Evolutionary conservation across 805 yeast species (phyloP), one percentile per base, ranked within the genome.

Genomic region (Barnettozyma sucrosica): DNA sequence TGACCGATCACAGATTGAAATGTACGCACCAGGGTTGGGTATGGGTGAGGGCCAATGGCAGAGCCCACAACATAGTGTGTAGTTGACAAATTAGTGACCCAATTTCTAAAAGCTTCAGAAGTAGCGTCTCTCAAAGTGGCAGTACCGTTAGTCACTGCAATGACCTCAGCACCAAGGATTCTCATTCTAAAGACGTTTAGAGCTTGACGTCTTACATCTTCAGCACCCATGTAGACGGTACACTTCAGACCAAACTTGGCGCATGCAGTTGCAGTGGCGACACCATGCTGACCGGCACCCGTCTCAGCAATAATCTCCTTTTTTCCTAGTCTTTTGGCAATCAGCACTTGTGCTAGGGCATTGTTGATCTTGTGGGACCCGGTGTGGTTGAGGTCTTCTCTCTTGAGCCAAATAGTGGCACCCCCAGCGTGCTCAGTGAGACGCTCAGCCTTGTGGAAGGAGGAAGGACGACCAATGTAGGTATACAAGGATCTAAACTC

Each of bases 1-100:
- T 81, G 75, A 58, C 99, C 99, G 68, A 93, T 93, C 30, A 93
- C 95, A 64, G 90, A 80, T 76, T 93, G 99, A 89, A 93, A 90
- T 16, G 99, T 92, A 72, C 98, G 85, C 30, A 93, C 99, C 66
- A 93, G 77, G 18, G 96, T 89, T 53, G 99, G 99, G 74, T 89
- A 93, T 43, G 99, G 99, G 67, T 93, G 98, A 36, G 99, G 99
- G 34, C 99, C 99, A 64, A 93, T 92, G 40, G 98, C 99, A 2
- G 97, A 89, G 45, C 99, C 99, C 45, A 93, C 96, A 54, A 92
- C 85, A 66, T 92, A 93, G 68, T 93, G 97, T 7, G 99, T 93
- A 34, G 86, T 72, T 55, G 81, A 74, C 54, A 93, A 74, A 58
- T 90, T 77, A 4, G 96, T 80, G 42, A 92, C 97, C 99, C 99